Evolutionary conservation across 2,329 filamentous ascomycete species (phyloP).

Genomic region (Xylaria sp.): DNA sequence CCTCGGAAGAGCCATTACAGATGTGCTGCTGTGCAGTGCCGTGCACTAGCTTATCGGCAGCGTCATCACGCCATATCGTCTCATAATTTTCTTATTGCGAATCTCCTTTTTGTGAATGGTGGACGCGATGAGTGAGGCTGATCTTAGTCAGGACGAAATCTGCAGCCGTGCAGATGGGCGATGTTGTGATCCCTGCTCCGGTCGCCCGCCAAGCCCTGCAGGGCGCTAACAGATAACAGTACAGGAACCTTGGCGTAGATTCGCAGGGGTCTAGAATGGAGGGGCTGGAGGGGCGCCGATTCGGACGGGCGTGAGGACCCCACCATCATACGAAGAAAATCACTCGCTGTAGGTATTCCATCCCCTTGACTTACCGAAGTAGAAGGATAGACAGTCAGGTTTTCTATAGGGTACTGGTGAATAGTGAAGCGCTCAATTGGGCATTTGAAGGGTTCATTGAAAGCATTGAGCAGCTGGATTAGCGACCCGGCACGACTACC

Average conservation of each 20-base stretch:
- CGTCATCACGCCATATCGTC: background rate
- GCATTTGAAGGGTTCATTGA: background rate
- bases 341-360: background rate
- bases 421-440: background rate
- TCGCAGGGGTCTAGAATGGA: slow-evolving; percentile 12
- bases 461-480: background rate
- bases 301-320: slow-evolving; percentile 11
- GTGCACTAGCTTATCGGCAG: background rate
- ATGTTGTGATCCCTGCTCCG: background rate
- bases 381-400: slow-evolving; percentile 14
- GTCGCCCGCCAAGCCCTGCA: background rate
- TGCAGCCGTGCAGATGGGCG: slow-evolving; percentile 2
- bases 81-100: background rate
- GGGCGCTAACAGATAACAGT: background rate
- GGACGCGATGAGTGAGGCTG: slow-evolving; percentile 13
- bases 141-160: slow-evolving; percentile 1
- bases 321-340: slow-evolving; percentile 14
- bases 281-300: slow-evolving; percentile 9
- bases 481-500: no score
- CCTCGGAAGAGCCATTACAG: slow-evolving; percentile 16
- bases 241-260: background rate
- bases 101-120: background rate
- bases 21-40: background rate
- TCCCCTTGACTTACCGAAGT: slow-evolving; percentile 20
- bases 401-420: background rate